A percentile compares a stretch with the other conserved stretches of the same genome.
Evolutionary conservation across 2,329 filamentous ascomycete genomes (phyloP).

Genomic region (Cladorrhinum sp.): DNA sequence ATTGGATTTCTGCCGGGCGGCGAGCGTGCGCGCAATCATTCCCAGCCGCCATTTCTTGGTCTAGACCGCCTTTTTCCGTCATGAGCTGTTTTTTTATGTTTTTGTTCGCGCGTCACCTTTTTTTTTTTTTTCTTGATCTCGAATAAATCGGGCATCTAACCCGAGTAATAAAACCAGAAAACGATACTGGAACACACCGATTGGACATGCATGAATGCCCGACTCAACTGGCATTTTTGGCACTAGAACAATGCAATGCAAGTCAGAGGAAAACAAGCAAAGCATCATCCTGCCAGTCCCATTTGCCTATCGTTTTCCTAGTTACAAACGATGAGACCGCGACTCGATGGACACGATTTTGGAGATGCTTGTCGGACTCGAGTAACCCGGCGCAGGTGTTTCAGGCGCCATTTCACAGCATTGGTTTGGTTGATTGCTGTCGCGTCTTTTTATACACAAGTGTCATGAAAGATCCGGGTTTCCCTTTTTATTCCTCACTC

Average conservation of each 20-base stretch:
- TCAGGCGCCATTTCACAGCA: background rate
- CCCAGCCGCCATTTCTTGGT: background rate
- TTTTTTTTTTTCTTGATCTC: no score
- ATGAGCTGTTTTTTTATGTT: background rate
- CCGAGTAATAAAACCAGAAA: background rate
- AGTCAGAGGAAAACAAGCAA: background rate
- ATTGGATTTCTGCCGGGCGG: constrained; percentile 18
- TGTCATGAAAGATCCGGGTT: background rate
- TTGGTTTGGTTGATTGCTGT: no score
- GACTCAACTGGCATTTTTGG: background rate
- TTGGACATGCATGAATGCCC: background rate
- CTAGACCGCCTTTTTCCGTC: background rate
- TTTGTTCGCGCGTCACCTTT: no score
- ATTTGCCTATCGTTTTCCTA: background rate
- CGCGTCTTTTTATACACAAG: no score
- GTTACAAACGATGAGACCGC: background rate
- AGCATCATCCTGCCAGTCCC: background rate
- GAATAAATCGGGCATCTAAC: no score
- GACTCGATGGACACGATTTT: background rate
- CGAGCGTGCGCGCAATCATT: background rate
- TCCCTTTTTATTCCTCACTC: background rate
- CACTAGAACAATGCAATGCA: background rate
- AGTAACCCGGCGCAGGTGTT: background rate
- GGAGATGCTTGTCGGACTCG: background rate
- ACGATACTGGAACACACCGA: no score